Base-by-base conservation (phyloP, 108 stramenopile genomes). In the Poteriospumella lacustris region DNA sequence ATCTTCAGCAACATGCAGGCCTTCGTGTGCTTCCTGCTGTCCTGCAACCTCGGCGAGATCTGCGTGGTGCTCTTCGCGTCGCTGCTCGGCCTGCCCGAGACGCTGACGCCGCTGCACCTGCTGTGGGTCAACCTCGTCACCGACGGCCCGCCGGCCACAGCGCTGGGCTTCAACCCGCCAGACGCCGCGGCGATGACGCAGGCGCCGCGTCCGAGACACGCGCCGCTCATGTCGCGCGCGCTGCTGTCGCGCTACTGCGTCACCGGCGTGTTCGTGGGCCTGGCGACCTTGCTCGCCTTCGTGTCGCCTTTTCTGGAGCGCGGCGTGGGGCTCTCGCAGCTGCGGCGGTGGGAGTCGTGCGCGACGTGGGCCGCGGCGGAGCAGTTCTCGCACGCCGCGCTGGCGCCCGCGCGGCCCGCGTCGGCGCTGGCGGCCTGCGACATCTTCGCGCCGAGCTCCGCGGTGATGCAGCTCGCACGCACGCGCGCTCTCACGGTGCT, bases 41-140 rank as follows among this genome's bases (percentile, higher is more conserved):
- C 90, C 56, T 96, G 95, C 81, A 99, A 99, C 87, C 92, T 99
- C 70, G 96, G 95, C 44, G 98, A 97, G 84, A 94, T 97, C 31
- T 91, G 88, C 42, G 91, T 93, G 36, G 96, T 97, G 70, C 89
- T 99, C 43, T 87, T 96, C 44, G 29, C 78, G 19, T 28, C 69
- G 0, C 69, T 95, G 12, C 84, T 91, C 43, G 97, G 96, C 26
- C 88, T 96, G 42, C 96, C 96, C 12, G 95, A 97, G 78, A 94
- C 96, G 29, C 86, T 99, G 36, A 99, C 93, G 43, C 95, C 98
- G 1, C 94, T 97, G 87, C 96, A 99, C 79, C 82, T 99, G 78
- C 85, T 99, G 5, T 99, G 95, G 95, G 95, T 97, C 2, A 97
- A 99, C 77, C 84, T 99, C 15, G 96, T 99, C 39, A 99, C 96